Evolutionary conservation across 192 early-diverging fungal genomes (phyloP).

Genomic region (Gaertneriomyces sp.): DNA sequence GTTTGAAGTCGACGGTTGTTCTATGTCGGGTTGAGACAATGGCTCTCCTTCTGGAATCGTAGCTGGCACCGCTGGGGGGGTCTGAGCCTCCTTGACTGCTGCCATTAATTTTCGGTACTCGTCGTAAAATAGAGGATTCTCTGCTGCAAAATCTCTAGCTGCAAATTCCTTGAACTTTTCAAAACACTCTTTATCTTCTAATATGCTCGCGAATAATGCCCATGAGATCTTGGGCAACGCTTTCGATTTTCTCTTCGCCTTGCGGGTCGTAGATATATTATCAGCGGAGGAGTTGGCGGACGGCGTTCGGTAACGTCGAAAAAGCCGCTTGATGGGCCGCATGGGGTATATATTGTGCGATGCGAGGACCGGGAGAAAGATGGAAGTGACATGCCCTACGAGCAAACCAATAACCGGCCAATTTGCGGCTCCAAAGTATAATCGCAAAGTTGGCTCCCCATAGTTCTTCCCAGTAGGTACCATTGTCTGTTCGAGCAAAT

Average conservation of each 20-base stretch:
- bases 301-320: slow-evolving; percentile 11
- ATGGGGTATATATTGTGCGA: slow-evolving; percentile 16
- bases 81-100: slow-evolving; percentile 24
- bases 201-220: slow-evolving; percentile 25
- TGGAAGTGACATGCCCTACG: slow-evolving; percentile 24
- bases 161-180: slow-evolving; percentile 35
- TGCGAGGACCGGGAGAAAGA: slow-evolving; percentile 20
- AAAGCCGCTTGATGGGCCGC: not conserved
- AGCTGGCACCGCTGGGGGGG: not conserved
- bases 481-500: slow-evolving; percentile 12
- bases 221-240: slow-evolving; percentile 4
- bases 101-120: slow-evolving; percentile 31
- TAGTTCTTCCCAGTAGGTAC: slow-evolving; percentile 17
- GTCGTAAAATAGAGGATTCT: slow-evolving; percentile 38
- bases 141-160: slow-evolving; percentile 31
- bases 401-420: slow-evolving; percentile 24
- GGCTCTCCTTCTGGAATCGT: not conserved
- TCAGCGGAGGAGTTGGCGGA: slow-evolving; percentile 16
- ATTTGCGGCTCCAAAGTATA: slow-evolving; percentile 27
- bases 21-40: not conserved
- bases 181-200: slow-evolving; percentile 29
- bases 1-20: not conserved
- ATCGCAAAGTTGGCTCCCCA: slow-evolving; percentile 17
- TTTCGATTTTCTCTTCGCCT: not conserved
- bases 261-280: not conserved